Percentiles rank a stretch among this genome's conserved stretches.
These are phyloP conservation scores for Botrytis fabae DNA, from an alignment of 2,329 filamentous ascomycete species.

Conservation along the genomic window DNA sequence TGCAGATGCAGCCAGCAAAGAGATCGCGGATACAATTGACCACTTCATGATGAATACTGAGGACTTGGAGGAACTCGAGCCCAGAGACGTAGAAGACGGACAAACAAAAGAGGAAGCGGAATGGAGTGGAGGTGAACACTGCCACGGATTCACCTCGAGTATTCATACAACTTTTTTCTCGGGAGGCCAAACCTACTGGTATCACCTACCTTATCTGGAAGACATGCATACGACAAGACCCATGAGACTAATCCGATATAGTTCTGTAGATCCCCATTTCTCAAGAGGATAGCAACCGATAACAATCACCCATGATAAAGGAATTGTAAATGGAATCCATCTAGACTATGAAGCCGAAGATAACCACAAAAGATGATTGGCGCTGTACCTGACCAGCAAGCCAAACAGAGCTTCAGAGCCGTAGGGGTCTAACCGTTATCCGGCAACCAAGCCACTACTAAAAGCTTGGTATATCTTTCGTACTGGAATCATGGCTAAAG, in stretches of 20 bases:
- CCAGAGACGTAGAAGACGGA: not conserved
- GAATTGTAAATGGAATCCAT: not conserved
- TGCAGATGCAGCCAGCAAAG: constrained; percentile 26
- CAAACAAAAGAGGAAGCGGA: not conserved
- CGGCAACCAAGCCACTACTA: not conserved
- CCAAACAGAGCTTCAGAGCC: not conserved
- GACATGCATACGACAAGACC: constrained; percentile 5
- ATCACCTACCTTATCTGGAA: constrained; percentile 23
- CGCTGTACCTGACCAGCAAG: constrained; percentile 4
- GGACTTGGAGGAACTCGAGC: not conserved
- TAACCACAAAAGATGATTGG: constrained; percentile 16
- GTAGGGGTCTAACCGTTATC: not conserved
- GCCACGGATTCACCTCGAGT: not conserved
- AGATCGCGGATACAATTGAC: constrained; percentile 32
- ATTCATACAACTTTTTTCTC: not conserved
- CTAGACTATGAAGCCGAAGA: constrained; percentile 5
- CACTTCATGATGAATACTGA: constrained; percentile 32
- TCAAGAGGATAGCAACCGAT: constrained; percentile 9
- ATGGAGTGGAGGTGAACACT: not conserved
- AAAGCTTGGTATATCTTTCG: not conserved
- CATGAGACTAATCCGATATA: constrained; percentile 2
- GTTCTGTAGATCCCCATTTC: constrained; percentile 7
- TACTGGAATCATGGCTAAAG: not conserved
- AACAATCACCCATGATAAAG: not conserved
- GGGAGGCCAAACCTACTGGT: not conserved